Conservation (phyloP, 2,329 filamentous ascomycete species). For the Alternaria conjuncta region DNA sequence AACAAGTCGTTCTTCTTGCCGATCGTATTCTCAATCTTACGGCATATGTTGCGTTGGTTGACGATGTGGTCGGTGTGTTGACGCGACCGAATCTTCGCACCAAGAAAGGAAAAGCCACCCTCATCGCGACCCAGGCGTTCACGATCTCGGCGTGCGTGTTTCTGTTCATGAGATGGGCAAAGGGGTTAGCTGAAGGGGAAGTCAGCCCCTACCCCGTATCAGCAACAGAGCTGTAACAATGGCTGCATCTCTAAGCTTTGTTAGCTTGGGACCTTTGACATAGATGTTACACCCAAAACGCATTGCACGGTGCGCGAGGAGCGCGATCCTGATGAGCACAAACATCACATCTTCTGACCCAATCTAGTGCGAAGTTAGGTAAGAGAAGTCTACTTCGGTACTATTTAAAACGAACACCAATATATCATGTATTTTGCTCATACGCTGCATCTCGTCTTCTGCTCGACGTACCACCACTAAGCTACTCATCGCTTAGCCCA, state of each 20-base stretch:
- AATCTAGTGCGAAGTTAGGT: neutral
- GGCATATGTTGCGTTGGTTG: slow-evolving; percentile 26
- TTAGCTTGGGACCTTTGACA: neutral
- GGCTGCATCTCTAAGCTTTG: neutral
- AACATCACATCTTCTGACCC: neutral
- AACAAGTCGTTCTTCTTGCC: neutral
- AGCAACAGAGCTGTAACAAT: neutral
- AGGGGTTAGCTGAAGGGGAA: neutral
- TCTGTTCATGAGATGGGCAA: neutral
- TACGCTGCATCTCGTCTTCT: neutral
- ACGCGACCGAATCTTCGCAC: slow-evolving; percentile 20
- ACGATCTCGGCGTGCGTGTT: neutral
- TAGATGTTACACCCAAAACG: neutral
- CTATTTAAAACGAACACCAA: neutral
- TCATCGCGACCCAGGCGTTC: slow-evolving; percentile 16
- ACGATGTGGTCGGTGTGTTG: slow-evolving; percentile 23
- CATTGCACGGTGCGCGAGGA: neutral
- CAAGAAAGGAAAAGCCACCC: slow-evolving; percentile 9
- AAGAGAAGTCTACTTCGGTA: neutral
- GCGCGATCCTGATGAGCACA: neutral
- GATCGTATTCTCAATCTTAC: slow-evolving; percentile 18
- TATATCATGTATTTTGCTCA: neutral
- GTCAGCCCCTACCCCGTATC: neutral
- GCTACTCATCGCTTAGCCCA: neutral
- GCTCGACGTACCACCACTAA: neutral